Base-by-base conservation (phyloP, 495 filamentous ascomycete species). In the Cercophora scortea region DNA sequence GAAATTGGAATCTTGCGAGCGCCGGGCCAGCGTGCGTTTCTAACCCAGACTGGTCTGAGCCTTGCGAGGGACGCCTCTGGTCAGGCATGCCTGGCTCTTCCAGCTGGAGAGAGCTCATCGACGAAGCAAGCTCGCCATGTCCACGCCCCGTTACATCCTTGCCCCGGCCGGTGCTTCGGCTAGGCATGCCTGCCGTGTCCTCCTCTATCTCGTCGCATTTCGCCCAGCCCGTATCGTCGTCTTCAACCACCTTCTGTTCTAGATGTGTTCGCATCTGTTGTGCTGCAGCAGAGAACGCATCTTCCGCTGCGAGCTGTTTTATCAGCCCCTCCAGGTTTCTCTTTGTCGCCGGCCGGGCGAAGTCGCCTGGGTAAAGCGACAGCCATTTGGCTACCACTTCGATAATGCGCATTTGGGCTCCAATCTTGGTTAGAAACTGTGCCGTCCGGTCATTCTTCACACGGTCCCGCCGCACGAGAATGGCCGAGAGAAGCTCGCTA, bases 351-450 rank as follows among this genome's bases (percentile, higher is more conserved):
- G 85, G 81, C 58, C 87, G 79, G 0, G 89, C 87, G 72, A 96
- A 94, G 68, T 98, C 93, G 3, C 88, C 92, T 0, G 93, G 90
- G 69, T 97, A 95, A 32, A 81, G 78, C n/a, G 83, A 81, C 1
- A 90, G 80, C 93, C 93, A 98, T 60, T 87, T 87, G 6, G 88
- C 85, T 49, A 97, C 69, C n/a, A 90, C 78, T 51, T 84, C 83
- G 42, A 96, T 80, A 41, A 90, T 84, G 47, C 91, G 80, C 54
- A 91, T 75, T 69, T 98, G 92, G n/a, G 80, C 76, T 6, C 83
- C 79, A 34, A 84, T 89, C 55, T 81, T 86, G 50, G 81, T 81
- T 13, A 95, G 74, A 47, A 71, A 76, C 48, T 81, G 75, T 42
- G 79, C 73, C 7, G 75, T 75, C 48, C 78, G 83, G 58, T 86